Percentiles rank a stretch among this genome's conserved stretches.
Evolutionary conservation across 352 stramenopile species (phyloP).

Genomic region (Globisporangium spinosum): DNA sequence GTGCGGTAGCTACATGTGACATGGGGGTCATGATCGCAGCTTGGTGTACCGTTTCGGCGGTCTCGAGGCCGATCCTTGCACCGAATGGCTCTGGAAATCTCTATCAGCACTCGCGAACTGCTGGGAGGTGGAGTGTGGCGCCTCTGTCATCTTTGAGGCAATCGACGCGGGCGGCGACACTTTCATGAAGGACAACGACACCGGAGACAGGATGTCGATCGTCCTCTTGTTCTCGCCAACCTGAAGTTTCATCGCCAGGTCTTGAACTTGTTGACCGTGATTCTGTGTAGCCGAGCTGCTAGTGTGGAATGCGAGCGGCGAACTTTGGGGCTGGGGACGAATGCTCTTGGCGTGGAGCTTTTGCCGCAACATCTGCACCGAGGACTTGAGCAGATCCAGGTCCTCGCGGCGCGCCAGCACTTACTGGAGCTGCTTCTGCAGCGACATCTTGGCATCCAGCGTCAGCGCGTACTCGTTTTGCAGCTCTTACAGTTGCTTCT

Average conservation of each 20-base stretch:
- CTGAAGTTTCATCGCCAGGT: not conserved
- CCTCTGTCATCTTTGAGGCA: constrained; percentile 43
- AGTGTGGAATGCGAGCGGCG: not conserved
- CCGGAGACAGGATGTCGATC: not conserved
- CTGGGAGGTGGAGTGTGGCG: constrained; percentile 24
- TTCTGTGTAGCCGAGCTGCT: not conserved
- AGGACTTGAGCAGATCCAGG: constrained; percentile 59
- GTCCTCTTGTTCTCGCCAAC: constrained; percentile 2
- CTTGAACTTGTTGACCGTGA: not conserved
- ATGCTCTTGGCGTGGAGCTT: constrained; percentile 17
- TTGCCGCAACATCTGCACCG: constrained; percentile 39
- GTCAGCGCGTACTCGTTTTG: constrained; percentile 37
- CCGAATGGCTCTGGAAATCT: constrained; percentile 8
- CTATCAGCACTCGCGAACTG: not conserved
- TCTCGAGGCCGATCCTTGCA: not conserved
- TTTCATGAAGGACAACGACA: constrained; percentile 24
- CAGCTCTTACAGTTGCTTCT: constrained; percentile 41
- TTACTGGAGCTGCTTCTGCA: constrained; percentile 69
- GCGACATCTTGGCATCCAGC: constrained; percentile 36
- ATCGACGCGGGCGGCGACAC: constrained; percentile 31
- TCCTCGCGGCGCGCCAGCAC: constrained; percentile 55
- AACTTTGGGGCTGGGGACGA: not conserved
- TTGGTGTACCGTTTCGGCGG: constrained; percentile 68
- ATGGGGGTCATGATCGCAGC: constrained; percentile 28
- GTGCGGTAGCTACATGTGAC: not conserved